phyloP scores from a whole-genome alignment of 139 green algal genomes.

The Tetratostichococcus sp. region DNA sequence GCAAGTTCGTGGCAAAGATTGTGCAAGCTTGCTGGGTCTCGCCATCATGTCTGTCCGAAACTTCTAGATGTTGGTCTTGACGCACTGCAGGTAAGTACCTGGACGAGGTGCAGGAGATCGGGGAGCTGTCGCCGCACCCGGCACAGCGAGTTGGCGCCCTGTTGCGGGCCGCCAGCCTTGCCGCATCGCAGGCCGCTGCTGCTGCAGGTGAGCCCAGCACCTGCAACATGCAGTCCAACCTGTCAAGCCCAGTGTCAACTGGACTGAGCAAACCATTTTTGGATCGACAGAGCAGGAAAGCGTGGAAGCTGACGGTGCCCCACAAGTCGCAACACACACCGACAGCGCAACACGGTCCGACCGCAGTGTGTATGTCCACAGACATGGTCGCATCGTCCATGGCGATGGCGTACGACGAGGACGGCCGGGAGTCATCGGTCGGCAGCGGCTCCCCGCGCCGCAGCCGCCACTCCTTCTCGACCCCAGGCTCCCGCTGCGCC shows the following conservation, averaged over 20 bases:
- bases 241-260: too few relatives aligned
- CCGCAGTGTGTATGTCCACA: not conserved
- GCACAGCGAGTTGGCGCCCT: not conserved
- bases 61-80: too few relatives aligned
- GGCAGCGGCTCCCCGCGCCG: not conserved
- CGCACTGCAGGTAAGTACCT: slow-evolving; percentile 13
- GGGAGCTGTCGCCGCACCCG: not conserved
- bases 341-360: too few relatives aligned
- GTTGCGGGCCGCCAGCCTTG: not conserved
- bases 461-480: not conserved
- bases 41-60: too few relatives aligned
- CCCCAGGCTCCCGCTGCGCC: not conserved
- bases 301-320: too few relatives aligned
- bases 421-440: not conserved
- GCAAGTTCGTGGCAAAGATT: too few relatives aligned
- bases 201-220: not conserved
- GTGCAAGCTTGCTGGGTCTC: too few relatives aligned
- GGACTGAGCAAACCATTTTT: too few relatives aligned
- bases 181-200: not conserved
- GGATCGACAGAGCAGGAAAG: too few relatives aligned
- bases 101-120: slow-evolving; percentile 23
- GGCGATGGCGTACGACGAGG: not conserved
- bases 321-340: too few relatives aligned
- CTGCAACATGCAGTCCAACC: too few relatives aligned
- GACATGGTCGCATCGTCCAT: not conserved